Percentiles rank a stretch among this genome's conserved stretches.
Evolutionary conservation across 768 basidiomycete species (phyloP).

Genomic region (Boletellus emodensis): DNA sequence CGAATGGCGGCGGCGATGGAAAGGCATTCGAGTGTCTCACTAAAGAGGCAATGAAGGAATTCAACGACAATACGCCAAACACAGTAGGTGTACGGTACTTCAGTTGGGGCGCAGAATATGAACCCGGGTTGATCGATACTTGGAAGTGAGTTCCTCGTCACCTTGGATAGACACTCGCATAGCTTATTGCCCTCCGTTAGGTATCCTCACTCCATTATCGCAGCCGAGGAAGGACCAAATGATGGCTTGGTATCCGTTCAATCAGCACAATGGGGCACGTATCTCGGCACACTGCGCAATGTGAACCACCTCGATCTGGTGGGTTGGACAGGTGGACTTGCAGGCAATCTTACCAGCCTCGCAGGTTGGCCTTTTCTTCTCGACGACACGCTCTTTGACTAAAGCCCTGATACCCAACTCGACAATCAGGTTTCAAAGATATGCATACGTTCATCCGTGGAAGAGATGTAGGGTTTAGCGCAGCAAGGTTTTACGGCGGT

Average conservation of each 20-base stretch:
- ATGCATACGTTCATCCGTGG: slow-evolving; percentile 89
- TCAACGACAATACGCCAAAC: slow-evolving; percentile 86
- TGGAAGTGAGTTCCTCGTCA: slow-evolving; percentile 50
- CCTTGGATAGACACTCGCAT: background rate
- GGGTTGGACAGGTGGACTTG: slow-evolving; percentile 67
- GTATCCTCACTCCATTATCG: slow-evolving; percentile 76
- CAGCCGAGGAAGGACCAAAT: slow-evolving; percentile 87
- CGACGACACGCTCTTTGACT: background rate
- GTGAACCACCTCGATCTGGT: slow-evolving; percentile 93
- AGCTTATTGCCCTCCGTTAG: slow-evolving; percentile 6
- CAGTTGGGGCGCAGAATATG: slow-evolving; percentile 91
- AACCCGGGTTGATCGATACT: slow-evolving; percentile 87
- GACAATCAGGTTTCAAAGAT: slow-evolving; percentile 50
- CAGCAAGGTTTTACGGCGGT: slow-evolving; percentile 86
- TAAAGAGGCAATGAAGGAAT: slow-evolving; percentile 75
- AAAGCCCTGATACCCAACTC: background rate
- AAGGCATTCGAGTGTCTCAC: slow-evolving; percentile 90
- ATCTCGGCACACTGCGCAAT: slow-evolving; percentile 84
- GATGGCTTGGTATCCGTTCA: slow-evolving; percentile 90
- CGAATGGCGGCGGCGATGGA: slow-evolving; percentile 93
- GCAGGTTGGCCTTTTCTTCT: slow-evolving; percentile 10
- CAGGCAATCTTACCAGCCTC: slow-evolving; percentile 24
- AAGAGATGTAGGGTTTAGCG: slow-evolving; percentile 85
- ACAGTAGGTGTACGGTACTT: slow-evolving; percentile 79
- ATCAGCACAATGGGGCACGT: slow-evolving; percentile 92